Evolutionary conservation across 2,329 filamentous ascomycete species (phyloP), one percentile per base, ranked within the genome.

Genomic region (Trichoderma atroviride): DNA sequence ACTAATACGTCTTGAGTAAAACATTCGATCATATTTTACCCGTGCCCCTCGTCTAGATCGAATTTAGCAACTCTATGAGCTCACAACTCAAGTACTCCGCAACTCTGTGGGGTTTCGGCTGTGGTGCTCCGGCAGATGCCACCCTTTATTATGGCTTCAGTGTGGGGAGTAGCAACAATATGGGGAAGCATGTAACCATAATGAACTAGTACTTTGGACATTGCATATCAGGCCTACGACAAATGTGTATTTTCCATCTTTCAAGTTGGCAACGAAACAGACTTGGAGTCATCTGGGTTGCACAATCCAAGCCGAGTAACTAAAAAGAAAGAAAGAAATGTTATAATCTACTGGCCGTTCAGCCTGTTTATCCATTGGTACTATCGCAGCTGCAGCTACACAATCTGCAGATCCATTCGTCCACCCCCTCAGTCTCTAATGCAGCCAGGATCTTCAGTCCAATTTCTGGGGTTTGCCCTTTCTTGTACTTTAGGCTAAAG

Each of bases 401-500:
- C 5, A 47, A 22, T 35, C 22, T 58, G 63, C 35, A 37, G 62
- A 43, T 56, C 62, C 43, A 11, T 58, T 40, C 29, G 14, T 5
- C 57, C 53, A 66, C 24, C 63, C 63, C 63, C 63, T 43, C 62
- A 66, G 35, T 58, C 29, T 37, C 37, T 22, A 50, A 33, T n/a
- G 29, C 29, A 27, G 53, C 63, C 53, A 66, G 33, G 35, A 50
- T 66, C 27, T 50, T 29, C 63, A 66, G 2, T 29, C 37, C 24
- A 52, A 65, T 47, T 27, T 58, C 40, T 66, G 37, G 5, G 22
- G 19, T 33, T n/a, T 50, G 4, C 24, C 22, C 10, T 55, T 37
- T 11, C 33, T 24, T 35, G 19, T n/a, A 27, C 5, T 66, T 66
- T 66, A 66, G 63, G 53, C 63, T 66, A 66, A 66, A 66, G 7